Conservation (phyloP, 2,329 filamentous ascomycete genomes). For the Colletotrichum cordylinicola region DNA sequence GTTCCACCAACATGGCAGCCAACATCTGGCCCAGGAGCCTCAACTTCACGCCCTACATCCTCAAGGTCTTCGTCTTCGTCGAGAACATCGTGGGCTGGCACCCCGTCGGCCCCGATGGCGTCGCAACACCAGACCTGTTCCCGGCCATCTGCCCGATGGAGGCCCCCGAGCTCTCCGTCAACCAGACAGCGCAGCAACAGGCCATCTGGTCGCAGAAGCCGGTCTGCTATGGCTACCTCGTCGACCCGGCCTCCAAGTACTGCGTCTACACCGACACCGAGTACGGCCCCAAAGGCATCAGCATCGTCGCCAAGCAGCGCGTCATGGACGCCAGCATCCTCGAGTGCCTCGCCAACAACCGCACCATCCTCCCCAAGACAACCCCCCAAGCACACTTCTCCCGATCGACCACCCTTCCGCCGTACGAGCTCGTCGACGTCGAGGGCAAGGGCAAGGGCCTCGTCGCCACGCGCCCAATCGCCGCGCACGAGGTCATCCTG, state of each 20-base stretch:
- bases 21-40: background rate
- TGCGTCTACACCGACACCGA: constrained; percentile 33
- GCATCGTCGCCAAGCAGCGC: constrained; percentile 39
- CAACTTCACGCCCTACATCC: background rate
- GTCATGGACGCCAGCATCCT: constrained; percentile 32
- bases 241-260: constrained; percentile 19
- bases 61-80: background rate
- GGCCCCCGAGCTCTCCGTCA: background rate
- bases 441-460: constrained; percentile 38
- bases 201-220: constrained; percentile 31
- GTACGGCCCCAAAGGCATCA: constrained; percentile 34
- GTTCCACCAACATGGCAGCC: background rate
- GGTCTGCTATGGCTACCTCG: constrained; percentile 22
- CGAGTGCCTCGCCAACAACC: constrained; percentile 29
- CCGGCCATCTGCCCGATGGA: background rate
- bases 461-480: constrained; percentile 36
- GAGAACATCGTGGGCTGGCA: background rate
- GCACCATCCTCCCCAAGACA: background rate
- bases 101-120: background rate
- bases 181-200: background rate
- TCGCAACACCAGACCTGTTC: background rate
- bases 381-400: background rate
- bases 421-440: constrained; percentile 33
- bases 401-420: background rate
- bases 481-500: constrained; percentile 39